These are phyloP conservation scores for Edaphochlamys debaryana DNA, from an alignment of 139 green algal genomes.

Conservation along the genomic window DNA sequence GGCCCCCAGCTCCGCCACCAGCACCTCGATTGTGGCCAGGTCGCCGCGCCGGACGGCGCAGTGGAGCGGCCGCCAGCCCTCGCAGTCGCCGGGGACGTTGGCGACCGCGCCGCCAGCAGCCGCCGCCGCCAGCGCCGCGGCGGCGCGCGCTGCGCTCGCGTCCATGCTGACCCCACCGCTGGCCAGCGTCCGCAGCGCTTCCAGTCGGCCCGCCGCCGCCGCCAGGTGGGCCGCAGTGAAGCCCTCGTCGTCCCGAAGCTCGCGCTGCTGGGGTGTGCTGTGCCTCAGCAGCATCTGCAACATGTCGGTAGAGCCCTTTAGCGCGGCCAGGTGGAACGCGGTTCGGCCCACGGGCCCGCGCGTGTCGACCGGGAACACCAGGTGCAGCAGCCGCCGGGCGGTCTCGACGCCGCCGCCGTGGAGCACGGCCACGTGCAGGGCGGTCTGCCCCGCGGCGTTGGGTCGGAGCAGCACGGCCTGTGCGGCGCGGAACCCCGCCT, in stretches of 20 bases:
- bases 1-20: constrained; percentile 23
- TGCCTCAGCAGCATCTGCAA: constrained; percentile 16
- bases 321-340: constrained; percentile 25
- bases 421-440: constrained; percentile 20
- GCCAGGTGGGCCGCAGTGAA: constrained; percentile 17
- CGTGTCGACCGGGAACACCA: constrained; percentile 38
- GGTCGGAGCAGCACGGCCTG: constrained; percentile 15
- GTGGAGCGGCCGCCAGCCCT: constrained; percentile 35
- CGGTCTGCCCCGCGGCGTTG: constrained; percentile 7
- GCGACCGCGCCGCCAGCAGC: too few species aligned
- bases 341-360: constrained; percentile 22
- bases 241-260: constrained; percentile 28
- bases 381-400: constrained; percentile 28
- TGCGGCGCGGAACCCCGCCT: constrained; percentile 8
- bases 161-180: constrained; percentile 4
- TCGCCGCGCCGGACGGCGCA: constrained; percentile 13
- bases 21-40: neutral
- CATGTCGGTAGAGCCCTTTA: neutral
- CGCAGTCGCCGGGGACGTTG: neutral
- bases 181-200: neutral
- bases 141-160: neutral
- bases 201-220: neutral
- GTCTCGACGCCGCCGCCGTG: constrained; percentile 12
- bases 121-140: neutral
- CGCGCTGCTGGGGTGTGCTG: neutral